Evolutionary conservation across 2,329 filamentous ascomycete genomes (phyloP), one percentile per base, ranked within the genome.

Genomic region (Daldinia eschscholtzii): DNA sequence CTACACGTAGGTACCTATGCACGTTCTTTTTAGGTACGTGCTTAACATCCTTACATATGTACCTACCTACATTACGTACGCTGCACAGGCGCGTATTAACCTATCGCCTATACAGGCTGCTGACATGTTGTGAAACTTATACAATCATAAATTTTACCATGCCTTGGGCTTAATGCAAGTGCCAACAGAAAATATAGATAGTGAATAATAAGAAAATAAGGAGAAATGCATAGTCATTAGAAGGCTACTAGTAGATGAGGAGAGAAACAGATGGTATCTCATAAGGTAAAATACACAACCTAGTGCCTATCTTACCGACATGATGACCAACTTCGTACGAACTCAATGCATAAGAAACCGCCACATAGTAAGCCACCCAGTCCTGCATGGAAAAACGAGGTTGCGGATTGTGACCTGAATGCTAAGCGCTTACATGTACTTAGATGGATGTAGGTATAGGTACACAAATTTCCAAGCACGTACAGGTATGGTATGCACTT

Each of bases 281-380:
- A 23, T 9, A 46, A 20, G 18, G 23, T 28, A 48, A 26, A 28
- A 28, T 48, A 23, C 20, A 23, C 20, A 23, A 23, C 10, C 44
- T 46, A 9, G 30, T 33, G 7, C 28, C 28, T 33, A 33, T 6
- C 30, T 9, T 33, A 33, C 1, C 30, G 12, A 20, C 13, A 15
- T 48, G 44, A 15, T 48, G 42, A 46, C 6, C 44, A 48, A 13
- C 30, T 33, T 6, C 10, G 20, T n/a, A 13, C 13, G 12, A 10
- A 23, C 20, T 23, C 20, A 48, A 48, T 26, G 23, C 23, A 48
- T 48, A 48, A 15, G 44, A 48, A 48, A 48, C 44, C 44, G 44
- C 44, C 44, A 48, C 44, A 48, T 48, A 26, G 44, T 48, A 48
- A 48, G 44, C 44, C 20, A 48, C 44, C 12, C 13, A 48, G 44